Percentiles rank a stretch among this genome's conserved stretches.
These are phyloP conservation scores for Erysimum cheiranthoides DNA, from an alignment of 345 rosid genomes.

Conservation along the genomic window DNA sequence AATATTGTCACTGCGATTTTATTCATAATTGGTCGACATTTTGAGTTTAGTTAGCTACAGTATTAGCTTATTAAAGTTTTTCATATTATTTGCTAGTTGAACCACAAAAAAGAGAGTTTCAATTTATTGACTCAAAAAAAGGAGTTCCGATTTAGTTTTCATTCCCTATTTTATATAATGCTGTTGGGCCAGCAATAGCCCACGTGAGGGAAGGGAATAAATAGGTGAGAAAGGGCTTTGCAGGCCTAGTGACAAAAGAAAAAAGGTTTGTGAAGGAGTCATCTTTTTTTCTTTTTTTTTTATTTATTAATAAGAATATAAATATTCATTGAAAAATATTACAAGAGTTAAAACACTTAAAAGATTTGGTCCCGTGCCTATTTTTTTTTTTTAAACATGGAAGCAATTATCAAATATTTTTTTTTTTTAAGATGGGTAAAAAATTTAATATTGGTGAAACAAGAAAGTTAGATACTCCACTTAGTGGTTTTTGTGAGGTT, in stretches of 20 bases:
- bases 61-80: neutral
- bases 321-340: too few relatives aligned
- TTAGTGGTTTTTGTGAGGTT: neutral
- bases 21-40: neutral
- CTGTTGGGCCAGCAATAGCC: slow-evolving; percentile 16
- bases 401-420: too few relatives aligned
- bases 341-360: too few relatives aligned
- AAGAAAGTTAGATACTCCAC: too few relatives aligned
- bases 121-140: neutral
- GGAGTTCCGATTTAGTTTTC: neutral
- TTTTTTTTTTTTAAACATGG: too few relatives aligned
- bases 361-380: too few relatives aligned
- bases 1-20: neutral
- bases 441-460: neutral
- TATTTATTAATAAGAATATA: too few relatives aligned
- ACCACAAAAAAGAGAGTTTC: neutral
- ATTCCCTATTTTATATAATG: neutral
- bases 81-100: neutral
- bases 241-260: neutral
- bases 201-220: neutral
- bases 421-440: too few relatives aligned
- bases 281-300: too few relatives aligned
- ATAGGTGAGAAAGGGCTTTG: neutral
- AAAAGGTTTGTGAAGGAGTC: neutral
- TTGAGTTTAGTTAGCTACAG: neutral